Evolutionary conservation across 176 grass and related monocot species (phyloP), one percentile per base, ranked within the genome.

Genomic region (Avena sativa): DNA sequence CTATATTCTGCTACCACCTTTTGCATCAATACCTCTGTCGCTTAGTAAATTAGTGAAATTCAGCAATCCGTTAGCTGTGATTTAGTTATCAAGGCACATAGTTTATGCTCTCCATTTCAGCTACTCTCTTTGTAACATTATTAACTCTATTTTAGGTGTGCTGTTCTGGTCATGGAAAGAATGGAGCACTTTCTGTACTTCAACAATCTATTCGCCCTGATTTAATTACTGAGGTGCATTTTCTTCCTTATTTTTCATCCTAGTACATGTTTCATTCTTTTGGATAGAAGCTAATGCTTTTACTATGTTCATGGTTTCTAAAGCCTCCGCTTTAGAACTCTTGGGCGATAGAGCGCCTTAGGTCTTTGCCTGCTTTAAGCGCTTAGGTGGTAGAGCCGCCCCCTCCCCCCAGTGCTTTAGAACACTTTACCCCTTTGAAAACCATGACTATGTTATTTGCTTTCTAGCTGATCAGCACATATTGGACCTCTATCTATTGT

Each of bases 101-200:
- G 28, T 8, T 32, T 52, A 68, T 83, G 53, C 81, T 58, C 61
- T 56, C 32, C 83, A 86, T 88, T 86, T 86, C 19, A 78, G 71
- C 19, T 72, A 82, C 5, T 34, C 66, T 32, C 53, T 63, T 78
- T 90, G 12, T 83, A 9, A 88, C 48, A 85, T 21, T 82, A 47
- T 83, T 76, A 38, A 12, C 44, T 90, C 52, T 88, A 30, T 95
- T 87, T 79, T 71, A 98, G 96, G 93, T 98, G 4, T 98, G 96
- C 87, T 98, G 96, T 86, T 98, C 96, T 51, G 96, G 96, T 83
- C 93, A 98, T 86, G 96, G 96, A 84, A 98, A 98, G 83, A 98
- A 98, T 83, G 96, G 96, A 80, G 68, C 96, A 66, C 90, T 98
- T 79, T 94, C 86, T 56, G 85, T 91, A 63, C 92, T 98, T 74